phyloP scores from a whole-genome alignment of 169 alveolate genomes.

The Plasmodium chabaudi region DNA sequence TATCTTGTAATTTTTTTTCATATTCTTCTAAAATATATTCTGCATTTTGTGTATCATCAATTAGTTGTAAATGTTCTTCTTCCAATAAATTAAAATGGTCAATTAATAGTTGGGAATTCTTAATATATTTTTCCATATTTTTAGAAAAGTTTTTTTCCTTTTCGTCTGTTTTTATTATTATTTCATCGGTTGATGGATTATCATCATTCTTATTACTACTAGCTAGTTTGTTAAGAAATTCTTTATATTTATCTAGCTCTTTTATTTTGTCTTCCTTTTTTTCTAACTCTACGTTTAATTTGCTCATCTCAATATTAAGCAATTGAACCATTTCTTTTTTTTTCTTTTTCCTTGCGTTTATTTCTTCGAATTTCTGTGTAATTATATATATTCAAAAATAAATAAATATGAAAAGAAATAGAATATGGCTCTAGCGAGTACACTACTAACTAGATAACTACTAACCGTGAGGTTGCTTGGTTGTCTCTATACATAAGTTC shows the following conservation, averaged over 20 bases:
- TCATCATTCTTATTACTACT: constrained; percentile 42
- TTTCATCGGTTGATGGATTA: background rate
- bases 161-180: background rate
- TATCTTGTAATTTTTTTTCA: constrained; percentile 45
- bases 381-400: background rate
- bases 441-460: no score
- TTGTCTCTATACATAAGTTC: no score
- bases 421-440: background rate
- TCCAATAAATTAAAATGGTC: constrained; percentile 64
- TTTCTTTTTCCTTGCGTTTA: constrained; percentile 47
- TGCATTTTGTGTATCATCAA: constrained; percentile 70
- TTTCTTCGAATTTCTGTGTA: constrained; percentile 46
- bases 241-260: constrained; percentile 64
- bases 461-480: no score
- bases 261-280: constrained; percentile 73
- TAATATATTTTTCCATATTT: constrained; percentile 47
- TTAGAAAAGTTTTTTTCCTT: constrained; percentile 11
- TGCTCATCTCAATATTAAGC: constrained; percentile 68
- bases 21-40: constrained; percentile 64
- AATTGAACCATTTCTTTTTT: constrained; percentile 53
- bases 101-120: constrained; percentile 45
- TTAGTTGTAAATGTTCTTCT: constrained; percentile 64
- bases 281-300: constrained; percentile 56
- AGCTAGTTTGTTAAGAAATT: constrained; percentile 49
- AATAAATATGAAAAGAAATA: background rate